Evolutionary conservation across 2,329 filamentous ascomycete species (phyloP).

Genomic region (Myriangium duriaei): DNA sequence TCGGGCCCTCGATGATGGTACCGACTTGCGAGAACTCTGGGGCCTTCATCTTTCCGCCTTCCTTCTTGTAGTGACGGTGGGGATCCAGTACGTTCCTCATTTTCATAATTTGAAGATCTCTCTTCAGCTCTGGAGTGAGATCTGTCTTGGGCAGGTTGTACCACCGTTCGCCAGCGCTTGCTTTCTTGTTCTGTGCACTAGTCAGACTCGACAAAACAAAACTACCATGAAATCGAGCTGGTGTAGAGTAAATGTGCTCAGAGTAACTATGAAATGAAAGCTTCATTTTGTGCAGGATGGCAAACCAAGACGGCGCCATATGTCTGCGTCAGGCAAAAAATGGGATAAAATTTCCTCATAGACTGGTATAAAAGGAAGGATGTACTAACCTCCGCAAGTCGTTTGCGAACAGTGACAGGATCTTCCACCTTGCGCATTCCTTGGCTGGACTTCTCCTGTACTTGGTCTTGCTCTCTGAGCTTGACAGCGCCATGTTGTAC

Average conservation of each 20-base stretch:
- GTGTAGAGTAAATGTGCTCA: slow-evolving; percentile 43
- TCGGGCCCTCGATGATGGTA: slow-evolving; percentile 75
- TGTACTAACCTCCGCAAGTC: slow-evolving; percentile 40
- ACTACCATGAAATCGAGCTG: too few relatives aligned
- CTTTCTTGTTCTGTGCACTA: slow-evolving; percentile 39
- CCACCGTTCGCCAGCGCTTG: slow-evolving; percentile 70
- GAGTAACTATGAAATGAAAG: slow-evolving; percentile 65
- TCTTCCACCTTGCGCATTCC: slow-evolving; percentile 43
- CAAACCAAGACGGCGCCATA: slow-evolving; percentile 68
- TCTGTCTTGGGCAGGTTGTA: slow-evolving; percentile 77
- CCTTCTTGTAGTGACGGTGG: slow-evolving; percentile 85
- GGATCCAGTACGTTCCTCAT: slow-evolving; percentile 84
- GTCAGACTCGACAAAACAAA: slow-evolving; percentile 21
- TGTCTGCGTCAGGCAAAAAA: slow-evolving; percentile 57
- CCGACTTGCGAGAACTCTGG: slow-evolving; percentile 84
- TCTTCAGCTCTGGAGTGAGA: slow-evolving; percentile 71
- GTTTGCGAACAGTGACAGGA: slow-evolving; percentile 35
- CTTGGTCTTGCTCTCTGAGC: slow-evolving; percentile 35
- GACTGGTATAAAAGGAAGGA: slow-evolving; percentile 21
- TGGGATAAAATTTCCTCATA: slow-evolving; percentile 71
- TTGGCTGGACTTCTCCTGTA: slow-evolving; percentile 24
- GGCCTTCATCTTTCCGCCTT: slow-evolving; percentile 53
- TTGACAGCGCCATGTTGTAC: slow-evolving; percentile 41
- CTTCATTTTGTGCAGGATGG: slow-evolving; percentile 56
- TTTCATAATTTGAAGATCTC: slow-evolving; percentile 77